Evolutionary conservation across 176 grass and related monocot genomes (phyloP), one percentile per base, ranked within the genome.

Genomic region (Raddia guianensis): DNA sequence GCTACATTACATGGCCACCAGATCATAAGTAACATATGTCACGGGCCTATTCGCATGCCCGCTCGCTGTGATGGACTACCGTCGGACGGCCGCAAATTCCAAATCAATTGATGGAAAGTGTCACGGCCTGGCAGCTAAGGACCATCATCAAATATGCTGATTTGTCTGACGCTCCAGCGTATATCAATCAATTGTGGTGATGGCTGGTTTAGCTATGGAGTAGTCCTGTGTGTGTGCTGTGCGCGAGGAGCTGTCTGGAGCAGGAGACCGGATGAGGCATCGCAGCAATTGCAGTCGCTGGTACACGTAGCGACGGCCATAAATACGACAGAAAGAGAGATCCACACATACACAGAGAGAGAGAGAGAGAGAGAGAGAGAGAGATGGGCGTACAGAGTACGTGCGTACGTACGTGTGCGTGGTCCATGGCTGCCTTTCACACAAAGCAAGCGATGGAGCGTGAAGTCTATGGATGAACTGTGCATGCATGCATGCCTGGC

Each of bases 341-440:
- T 27, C 27, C 27, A 27, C 27, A 27, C 27, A 27, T 1, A 27
- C 0, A 27, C 0, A 27, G 27, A 27, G 27, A 27, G 27, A 27
- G 27, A 27, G 27, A 27, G 27, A 27, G 27, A 27, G 27, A 27
- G 27, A 27, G 27, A 40, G 48, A 27, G 56, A 16, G 15, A 9
- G 52, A 35, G 33, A 40, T 40, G 37, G 37, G 37, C 37, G 37
- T 40, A 40, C 37, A 40, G 37, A 2, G 37, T 40, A 40, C 18
- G 19, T 6, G 1, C 3, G 33, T 1, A 10, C 48, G 69, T 72
- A 52, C 20, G 68, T 63, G 61, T 33, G 18, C 66, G 50, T 48
- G 80, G 80, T 78, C 86, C 80, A 40, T n/a, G 73, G 66, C 18
- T 70, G 73, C 74, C 86, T 87, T 83, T 78, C 63, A 73, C 86